Base-by-base conservation (phyloP, 2,329 filamentous ascomycete species). In the Neonectria ditissima region DNA sequence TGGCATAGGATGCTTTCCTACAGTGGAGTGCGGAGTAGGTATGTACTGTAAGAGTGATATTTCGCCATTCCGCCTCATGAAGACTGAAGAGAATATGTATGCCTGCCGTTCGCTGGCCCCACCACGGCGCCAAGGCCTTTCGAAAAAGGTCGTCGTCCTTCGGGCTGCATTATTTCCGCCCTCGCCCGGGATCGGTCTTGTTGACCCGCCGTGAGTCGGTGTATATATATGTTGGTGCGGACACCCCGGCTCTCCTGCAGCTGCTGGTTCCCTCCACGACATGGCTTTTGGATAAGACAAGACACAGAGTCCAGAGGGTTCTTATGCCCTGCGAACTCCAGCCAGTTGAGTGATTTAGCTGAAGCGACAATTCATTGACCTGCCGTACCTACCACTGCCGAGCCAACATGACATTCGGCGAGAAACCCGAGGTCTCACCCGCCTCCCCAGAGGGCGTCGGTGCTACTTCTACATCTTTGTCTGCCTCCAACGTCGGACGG, bases 101-200 rank as follows among this genome's bases (percentile, higher is more conserved):
- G n/a, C n/a, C n/a, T n/a, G n/a, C n/a, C n/a, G n/a, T n/a, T 54
- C n/a, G 16, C 51, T 53, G 54, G 65, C 67, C 67, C 67, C 67
- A 69, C 67, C 44, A 18, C 5, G 7, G 22, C 24, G 28, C 45
- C 45, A 32, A 28, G 8, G 22, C 44, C 44, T 10, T 28, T 30
- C 24, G 24, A 28, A 47, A 47, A 47, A 26, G 32, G 32, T 34
- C 7, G 22, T 28, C 6, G 44, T n/a, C 44, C 11, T 28, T 45
- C 22, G 14, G 13, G 16, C 10, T n/a, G 26, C 28, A 32, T 32
- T 50, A 50, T 50, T 32, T 50, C 47, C 28, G 47, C 26, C 30
- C 10, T 28, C 9, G n/a, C 43, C 43, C 43, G 20, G 24, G 28
- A n/a, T 41, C 28, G 37, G 26, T 20, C 11, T 32, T 20, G 47